These are phyloP conservation scores for Chimonanthus praecox DNA, from an alignment of 164 flowering plant genomes.

Conservation along the genomic window DNA sequence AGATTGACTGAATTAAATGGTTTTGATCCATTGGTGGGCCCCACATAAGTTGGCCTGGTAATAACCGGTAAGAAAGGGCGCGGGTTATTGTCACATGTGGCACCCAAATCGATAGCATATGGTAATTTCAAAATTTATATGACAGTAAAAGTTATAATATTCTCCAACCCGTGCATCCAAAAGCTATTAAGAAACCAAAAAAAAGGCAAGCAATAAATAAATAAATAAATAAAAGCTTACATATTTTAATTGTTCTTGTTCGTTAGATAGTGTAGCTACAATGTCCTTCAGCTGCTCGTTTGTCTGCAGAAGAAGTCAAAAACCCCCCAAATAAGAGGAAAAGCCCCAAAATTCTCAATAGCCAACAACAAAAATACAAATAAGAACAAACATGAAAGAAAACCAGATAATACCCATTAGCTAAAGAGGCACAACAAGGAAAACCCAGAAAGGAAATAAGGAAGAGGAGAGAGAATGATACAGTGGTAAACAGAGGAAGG, in stretches of 20 bases:
- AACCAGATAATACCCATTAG: slow-evolving; percentile 1
- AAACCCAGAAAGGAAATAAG: not conserved
- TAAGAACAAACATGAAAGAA: not conserved
- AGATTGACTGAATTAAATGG: too few relatives aligned
- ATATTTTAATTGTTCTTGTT: slow-evolving; percentile 19
- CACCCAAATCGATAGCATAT: too few relatives aligned
- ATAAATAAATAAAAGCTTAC: slow-evolving; percentile 21
- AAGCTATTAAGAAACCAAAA: not conserved
- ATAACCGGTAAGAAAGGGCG: too few relatives aligned
- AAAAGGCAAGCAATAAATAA: slow-evolving; percentile 6
- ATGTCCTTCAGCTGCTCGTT: slow-evolving; percentile 23
- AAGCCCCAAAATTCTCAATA: not conserved
- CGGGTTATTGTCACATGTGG: too few relatives aligned
- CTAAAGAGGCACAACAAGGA: not conserved
- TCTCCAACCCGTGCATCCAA: too few relatives aligned
- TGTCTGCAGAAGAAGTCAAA: slow-evolving; percentile 26
- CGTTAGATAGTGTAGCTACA: slow-evolving; percentile 14
- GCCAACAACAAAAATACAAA: not conserved
- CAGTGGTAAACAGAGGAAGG: not conserved
- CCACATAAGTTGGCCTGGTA: too few relatives aligned
- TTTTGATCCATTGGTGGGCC: too few relatives aligned
- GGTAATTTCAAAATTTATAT: too few relatives aligned
- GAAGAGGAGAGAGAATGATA: not conserved
- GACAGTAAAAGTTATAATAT: too few relatives aligned
- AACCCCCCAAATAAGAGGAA: not conserved